Evolutionary conservation across 73 alveolate species (phyloP), one percentile per base, ranked within the genome.

Genomic region (Paramecium biaurelia): DNA sequence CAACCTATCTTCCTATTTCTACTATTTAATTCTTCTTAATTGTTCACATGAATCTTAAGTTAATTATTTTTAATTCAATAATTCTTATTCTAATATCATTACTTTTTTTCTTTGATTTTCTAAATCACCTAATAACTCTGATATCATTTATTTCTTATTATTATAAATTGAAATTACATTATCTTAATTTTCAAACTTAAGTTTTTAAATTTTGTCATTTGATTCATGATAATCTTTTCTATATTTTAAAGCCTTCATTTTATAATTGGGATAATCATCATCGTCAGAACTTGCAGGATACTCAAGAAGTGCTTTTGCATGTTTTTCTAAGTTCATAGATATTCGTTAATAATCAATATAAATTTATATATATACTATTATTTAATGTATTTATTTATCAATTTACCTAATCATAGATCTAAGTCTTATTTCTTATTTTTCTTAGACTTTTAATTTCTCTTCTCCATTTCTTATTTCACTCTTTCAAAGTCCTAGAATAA

Each of bases 401-500:
- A 63, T 30, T 63, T 26, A 63, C 84, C 12, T 14, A 63, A 63
- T 63, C 84, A 63, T 11, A 63, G 45, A 63, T 63, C 84, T 63
- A 63, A 63, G 84, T 63, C 84, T 63, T 63, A 63, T 32, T 63
- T 63, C 45, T 63, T 63, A n/a, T 63, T 63, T 63, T 63, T 63
- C 45, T 63, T 63, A 63, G 84, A 63, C 84, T 63, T 63, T 63
- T 63, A 63, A 24, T 63, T 63, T 63, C 84, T 63, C 84, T 24
- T 63, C 1, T 63, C 84, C 2, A 63, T 63, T 63, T 63, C 84
- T 63, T 6, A 14, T 63, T 63, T 63, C 84, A 63, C 84, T 63
- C 84, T 63, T 63, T 63, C 84, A 26, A 63, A 63, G 45, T 63
- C 84, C 84, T 63, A 63, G 12, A 30, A 63, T 63, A 23, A 26